phyloP scores from a whole-genome alignment of 192 early-diverging fungal species.

The Gonapodya sp. region DNA sequence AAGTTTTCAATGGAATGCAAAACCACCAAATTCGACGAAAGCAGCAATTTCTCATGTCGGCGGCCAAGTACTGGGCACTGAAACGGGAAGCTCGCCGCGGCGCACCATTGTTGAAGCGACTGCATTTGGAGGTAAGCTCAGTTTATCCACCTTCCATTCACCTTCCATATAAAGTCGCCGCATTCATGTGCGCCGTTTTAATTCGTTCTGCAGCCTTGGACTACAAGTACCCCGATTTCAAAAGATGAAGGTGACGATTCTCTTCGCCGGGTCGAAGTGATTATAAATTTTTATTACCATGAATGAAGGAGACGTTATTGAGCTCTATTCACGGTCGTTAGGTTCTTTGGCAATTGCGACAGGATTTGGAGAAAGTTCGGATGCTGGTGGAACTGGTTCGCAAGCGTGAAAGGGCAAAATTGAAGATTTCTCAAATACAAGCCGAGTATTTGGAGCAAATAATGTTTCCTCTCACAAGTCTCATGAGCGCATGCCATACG shows the following conservation, averaged over 20 bases:
- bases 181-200: neutral
- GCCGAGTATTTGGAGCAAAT: slow-evolving; percentile 55
- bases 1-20: neutral
- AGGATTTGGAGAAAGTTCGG: slow-evolving; percentile 80
- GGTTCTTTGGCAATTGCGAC: slow-evolving; percentile 47
- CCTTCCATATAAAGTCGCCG: neutral
- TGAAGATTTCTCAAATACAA: slow-evolving; percentile 45
- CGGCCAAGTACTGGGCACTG: slow-evolving; percentile 90
- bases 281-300: neutral
- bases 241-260: slow-evolving; percentile 71
- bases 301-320: neutral
- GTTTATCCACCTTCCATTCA: neutral
- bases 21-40: neutral
- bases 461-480: slow-evolving; percentile 59
- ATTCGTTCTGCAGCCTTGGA: slow-evolving; percentile 64
- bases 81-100: slow-evolving; percentile 85
- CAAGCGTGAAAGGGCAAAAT: slow-evolving; percentile 60
- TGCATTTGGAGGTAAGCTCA: slow-evolving; percentile 76
- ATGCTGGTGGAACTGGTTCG: slow-evolving; percentile 72
- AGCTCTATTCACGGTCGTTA: slow-evolving; percentile 13
- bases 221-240: slow-evolving; percentile 65
- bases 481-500: slow-evolving; percentile 53
- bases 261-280: slow-evolving; percentile 50
- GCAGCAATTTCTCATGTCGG: slow-evolving; percentile 36
- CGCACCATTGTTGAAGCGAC: slow-evolving; percentile 85